These are phyloP conservation scores for Amoeboaphelidium occidentale DNA, from an alignment of 371 early-diverging fungal species.

Conservation along the genomic window DNA sequence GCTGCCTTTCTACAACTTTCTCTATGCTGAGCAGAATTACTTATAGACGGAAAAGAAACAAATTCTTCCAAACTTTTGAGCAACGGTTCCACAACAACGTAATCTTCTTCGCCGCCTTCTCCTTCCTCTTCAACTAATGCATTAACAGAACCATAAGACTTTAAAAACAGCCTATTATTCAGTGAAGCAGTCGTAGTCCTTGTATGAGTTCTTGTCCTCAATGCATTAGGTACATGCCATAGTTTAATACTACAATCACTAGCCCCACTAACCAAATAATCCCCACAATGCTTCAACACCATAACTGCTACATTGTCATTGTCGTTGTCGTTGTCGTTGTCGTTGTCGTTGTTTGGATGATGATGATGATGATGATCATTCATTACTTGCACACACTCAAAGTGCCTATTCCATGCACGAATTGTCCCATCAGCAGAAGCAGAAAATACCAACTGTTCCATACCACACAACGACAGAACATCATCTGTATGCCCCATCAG, in stretches of 20 bases:
- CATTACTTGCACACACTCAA: conserved; percentile 31
- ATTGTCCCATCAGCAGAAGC: conserved; percentile 51
- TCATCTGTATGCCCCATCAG: conserved; percentile 41
- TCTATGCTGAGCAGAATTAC: conserved; percentile 30
- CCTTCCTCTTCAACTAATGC: not conserved
- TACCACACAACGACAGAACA: conserved; percentile 27
- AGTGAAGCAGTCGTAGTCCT: too few species aligned
- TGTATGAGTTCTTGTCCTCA: not conserved
- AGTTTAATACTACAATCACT: conserved; percentile 38
- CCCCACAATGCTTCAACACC: conserved; percentile 5
- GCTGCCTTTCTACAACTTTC: conserved; percentile 52
- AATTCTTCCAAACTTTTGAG: conserved; percentile 38
- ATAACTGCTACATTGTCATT: not conserved
- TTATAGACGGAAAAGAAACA: conserved; percentile 38
- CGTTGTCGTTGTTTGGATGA: not conserved
- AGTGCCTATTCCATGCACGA: conserved; percentile 45
- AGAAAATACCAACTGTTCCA: conserved; percentile 26
- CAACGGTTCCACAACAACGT: conserved; percentile 15
- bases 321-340: not conserved
- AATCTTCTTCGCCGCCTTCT: not conserved
- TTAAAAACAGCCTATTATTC: too few species aligned
- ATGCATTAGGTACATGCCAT: conserved; percentile 10
- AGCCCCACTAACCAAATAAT: conserved; percentile 33
- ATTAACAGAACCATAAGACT: too few species aligned
- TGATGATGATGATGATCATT: not conserved